A percentile compares a stretch with the other conserved stretches of the same genome.
phyloP scores from a whole-genome alignment of 2,329 filamentous ascomycete species.

The Cladobotryum protrusum region DNA sequence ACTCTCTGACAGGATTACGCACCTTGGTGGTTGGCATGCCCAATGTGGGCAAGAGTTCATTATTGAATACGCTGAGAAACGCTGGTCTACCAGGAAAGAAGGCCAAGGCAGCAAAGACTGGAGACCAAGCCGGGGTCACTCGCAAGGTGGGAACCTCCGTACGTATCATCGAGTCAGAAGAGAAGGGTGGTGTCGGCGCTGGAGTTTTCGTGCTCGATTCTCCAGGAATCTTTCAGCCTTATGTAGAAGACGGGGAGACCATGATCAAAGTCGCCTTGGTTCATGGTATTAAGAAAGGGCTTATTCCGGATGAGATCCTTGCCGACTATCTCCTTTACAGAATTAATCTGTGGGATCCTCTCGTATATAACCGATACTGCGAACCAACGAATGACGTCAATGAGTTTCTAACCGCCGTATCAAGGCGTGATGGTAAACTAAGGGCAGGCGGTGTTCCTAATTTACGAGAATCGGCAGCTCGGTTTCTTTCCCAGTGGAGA shows the following conservation, averaged over 20 bases:
- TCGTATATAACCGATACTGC: constrained; percentile 56
- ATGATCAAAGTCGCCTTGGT: constrained; percentile 96
- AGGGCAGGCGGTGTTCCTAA: constrained; percentile 66
- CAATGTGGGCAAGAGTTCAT: constrained; percentile 90
- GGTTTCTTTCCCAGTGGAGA: constrained; percentile 78
- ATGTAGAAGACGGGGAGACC: constrained; percentile 72
- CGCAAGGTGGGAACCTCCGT: constrained; percentile 78
- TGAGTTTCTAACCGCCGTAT: constrained; percentile 64
- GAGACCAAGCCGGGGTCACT: constrained; percentile 83
- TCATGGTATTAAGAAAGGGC: constrained; percentile 82
- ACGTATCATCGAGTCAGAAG: constrained; percentile 55
- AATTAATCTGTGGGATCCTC: constrained; percentile 63
- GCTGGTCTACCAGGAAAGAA: constrained; percentile 47
- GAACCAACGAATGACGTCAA: constrained; percentile 79
- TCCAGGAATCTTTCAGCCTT: constrained; percentile 91
- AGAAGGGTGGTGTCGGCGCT: constrained; percentile 38
- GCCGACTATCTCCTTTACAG: constrained; percentile 88
- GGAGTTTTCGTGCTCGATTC: constrained; percentile 86
- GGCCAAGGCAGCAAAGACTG: constrained; percentile 70
- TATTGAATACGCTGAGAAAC: constrained; percentile 80
- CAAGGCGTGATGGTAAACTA: constrained; percentile 68
- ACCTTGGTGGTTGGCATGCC: constrained; percentile 94
- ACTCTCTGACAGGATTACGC: constrained; percentile 72
- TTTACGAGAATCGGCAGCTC: constrained; percentile 66
- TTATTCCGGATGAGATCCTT: constrained; percentile 70